Percentiles rank a stretch among this genome's conserved stretches.
Evolutionary conservation across 352 stramenopile species (phyloP).

Genomic region (Pythium sp.): DNA sequence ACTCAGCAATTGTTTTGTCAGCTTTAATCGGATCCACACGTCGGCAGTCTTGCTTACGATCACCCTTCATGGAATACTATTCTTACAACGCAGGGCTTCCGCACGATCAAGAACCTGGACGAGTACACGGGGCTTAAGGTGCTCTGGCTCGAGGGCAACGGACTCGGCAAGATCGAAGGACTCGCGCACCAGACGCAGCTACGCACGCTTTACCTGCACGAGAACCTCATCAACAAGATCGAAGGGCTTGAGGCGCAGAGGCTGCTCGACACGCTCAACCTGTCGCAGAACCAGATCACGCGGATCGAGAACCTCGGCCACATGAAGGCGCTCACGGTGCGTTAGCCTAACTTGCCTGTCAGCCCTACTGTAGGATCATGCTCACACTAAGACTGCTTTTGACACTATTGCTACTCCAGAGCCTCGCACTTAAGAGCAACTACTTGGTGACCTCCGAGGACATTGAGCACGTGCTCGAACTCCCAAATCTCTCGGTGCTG

Average conservation of each 20-base stretch:
- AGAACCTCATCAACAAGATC: conserved; percentile 95
- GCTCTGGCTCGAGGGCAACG: conserved; percentile 94
- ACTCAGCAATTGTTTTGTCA: background rate
- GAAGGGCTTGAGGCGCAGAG: conserved; percentile 65
- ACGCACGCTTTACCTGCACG: conserved; percentile 91
- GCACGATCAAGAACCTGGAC: conserved; percentile 92
- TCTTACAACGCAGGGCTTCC: conserved; percentile 66
- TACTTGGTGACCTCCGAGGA: conserved; percentile 62
- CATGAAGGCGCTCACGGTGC: conserved; percentile 64
- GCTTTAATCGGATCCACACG: no score
- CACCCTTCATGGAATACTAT: no score
- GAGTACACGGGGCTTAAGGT: conserved; percentile 93
- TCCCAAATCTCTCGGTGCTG: conserved; percentile 70
- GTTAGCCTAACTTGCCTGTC: conserved; percentile 4
- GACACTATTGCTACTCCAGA: conserved; percentile 24
- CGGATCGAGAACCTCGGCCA: conserved; percentile 74
- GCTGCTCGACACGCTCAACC: conserved; percentile 73
- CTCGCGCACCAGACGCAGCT: conserved; percentile 86
- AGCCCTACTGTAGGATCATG: no score
- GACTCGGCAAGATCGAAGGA: conserved; percentile 86
- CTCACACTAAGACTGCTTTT: background rate
- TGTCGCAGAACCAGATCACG: conserved; percentile 80
- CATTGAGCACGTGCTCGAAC: conserved; percentile 56
- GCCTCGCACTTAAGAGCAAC: conserved; percentile 73
- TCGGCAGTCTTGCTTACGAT: no score